Conservation (phyloP, 2,329 filamentous ascomycete species). For the Paracamarosporium sp. region DNA sequence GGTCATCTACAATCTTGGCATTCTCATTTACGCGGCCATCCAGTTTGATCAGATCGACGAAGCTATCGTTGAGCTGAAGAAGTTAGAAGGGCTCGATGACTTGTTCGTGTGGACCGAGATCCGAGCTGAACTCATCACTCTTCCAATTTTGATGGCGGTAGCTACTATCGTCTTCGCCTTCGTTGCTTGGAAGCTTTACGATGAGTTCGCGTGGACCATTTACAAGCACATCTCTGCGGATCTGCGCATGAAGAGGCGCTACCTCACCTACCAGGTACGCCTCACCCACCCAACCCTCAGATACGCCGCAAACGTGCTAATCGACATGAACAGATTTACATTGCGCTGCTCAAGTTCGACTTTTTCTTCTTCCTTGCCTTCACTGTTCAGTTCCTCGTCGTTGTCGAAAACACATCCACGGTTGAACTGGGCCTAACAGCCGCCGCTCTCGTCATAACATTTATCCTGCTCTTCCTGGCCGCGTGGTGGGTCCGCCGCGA, state of each 20-base stretch:
- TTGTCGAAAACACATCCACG: constrained; percentile 72
- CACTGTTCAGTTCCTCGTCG: constrained; percentile 95
- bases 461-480: constrained; percentile 83
- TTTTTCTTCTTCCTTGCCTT: constrained; percentile 99
- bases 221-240: constrained; percentile 99
- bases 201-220: constrained; percentile 99
- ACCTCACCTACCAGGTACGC: constrained; percentile 89
- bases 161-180: constrained; percentile 76
- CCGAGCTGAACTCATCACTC: constrained; percentile 79
- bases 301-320: constrained; percentile 14
- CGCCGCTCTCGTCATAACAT: constrained; percentile 88
- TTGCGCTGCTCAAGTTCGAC: constrained; percentile 96
- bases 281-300: background rate
- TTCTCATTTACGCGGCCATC: constrained; percentile 91
- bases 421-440: constrained; percentile 87
- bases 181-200: constrained; percentile 92
- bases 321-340: constrained; percentile 77
- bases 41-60: constrained; percentile 89
- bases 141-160: constrained; percentile 82
- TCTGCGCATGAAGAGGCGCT: constrained; percentile 94
- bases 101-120: constrained; percentile 71
- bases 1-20: constrained; percentile 88
- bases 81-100: constrained; percentile 52
- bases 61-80: constrained; percentile 66
- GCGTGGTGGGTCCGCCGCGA: constrained; percentile 87